Evolutionary conservation across 2,329 filamentous ascomycete species (phyloP), one percentile per base, ranked within the genome.

Genomic region (Coniochaeta sp.): DNA sequence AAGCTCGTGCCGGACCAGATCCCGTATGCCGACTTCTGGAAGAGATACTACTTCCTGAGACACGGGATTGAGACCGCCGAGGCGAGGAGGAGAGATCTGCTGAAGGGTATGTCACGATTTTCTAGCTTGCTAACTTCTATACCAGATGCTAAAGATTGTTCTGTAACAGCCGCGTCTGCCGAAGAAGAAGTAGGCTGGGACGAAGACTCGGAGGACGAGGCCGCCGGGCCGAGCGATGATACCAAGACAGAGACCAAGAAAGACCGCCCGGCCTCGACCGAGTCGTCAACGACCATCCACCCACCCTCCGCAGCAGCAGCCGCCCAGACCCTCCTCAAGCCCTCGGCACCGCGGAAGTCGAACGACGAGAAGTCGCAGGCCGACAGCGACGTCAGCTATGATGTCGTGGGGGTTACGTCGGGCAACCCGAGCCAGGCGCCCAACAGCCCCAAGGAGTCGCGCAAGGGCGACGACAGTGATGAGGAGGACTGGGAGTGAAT

Each of bases 301-400:
- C 81, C 82, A 38, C 58, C 67, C 50, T 62, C 72, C 60, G 65
- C 69, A 22, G 54, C 69, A 22, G 54, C 30, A 24, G 47, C 47
- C 26, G 47, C 47, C 64, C 63, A 76, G 62, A 69, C 70, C 52
- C 70, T 70, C n/a, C 77, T 85, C 55, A 91, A 91, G 73, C 81
- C 87, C 28, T 75, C 77, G 32, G 85, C 89, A 66, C 78, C 86
- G 19, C 87, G 90, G 55, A 85, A 82, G 68, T 96, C 92, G 28
- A 89, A 96, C 68, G 92, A 96, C 69, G 89, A 92, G 72, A 92
- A 93, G 72, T 96, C 90, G 28, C 90, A 95, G 66, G 87, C 92
- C 8, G 95, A 95, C 68, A 97, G 93, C 71, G 95, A 99, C 68
- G 91, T 91, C 19, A 96, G 92, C 76, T 99, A 99, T 73, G 95